phyloP scores from a whole-genome alignment of 2,329 filamentous ascomycete species.

The Chalaropsis thielavioides region DNA sequence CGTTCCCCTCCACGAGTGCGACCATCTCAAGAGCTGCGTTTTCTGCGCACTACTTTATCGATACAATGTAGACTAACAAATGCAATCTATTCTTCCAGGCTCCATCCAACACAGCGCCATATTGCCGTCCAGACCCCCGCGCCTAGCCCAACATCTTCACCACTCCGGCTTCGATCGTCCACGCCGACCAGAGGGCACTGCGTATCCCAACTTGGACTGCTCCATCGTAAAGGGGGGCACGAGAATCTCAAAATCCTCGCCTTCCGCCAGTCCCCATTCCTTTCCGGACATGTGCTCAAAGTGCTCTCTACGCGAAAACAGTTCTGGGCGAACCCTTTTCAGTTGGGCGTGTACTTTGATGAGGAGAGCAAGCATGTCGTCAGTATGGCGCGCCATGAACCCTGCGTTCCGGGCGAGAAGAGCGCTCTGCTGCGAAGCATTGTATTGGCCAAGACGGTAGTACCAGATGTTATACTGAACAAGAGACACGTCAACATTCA shows the following conservation, averaged over 20 bases:
- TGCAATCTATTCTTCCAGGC: too few relatives aligned
- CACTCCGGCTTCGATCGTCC: slow-evolving; percentile 17
- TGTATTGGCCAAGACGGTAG: slow-evolving; percentile 20
- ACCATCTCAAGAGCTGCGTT: too few relatives aligned
- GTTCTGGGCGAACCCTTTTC: slow-evolving; percentile 13
- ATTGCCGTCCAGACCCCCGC: not conserved
- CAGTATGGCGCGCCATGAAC: slow-evolving; percentile 19
- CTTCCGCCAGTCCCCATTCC: slow-evolving; percentile 14
- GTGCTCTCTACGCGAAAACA: slow-evolving; percentile 14
- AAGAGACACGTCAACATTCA: slow-evolving; percentile 21
- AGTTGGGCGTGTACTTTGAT: slow-evolving; percentile 12
- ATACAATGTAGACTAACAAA: too few relatives aligned
- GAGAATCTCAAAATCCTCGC: slow-evolving; percentile 14
- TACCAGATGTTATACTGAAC: slow-evolving; percentile 23
- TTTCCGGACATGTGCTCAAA: slow-evolving; percentile 17
- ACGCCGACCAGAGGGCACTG: slow-evolving; percentile 12
- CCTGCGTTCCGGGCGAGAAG: slow-evolving; percentile 18
- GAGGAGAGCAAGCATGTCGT: slow-evolving; percentile 20
- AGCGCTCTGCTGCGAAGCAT: slow-evolving; percentile 15
- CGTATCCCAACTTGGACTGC: slow-evolving; percentile 12
- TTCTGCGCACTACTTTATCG: too few relatives aligned
- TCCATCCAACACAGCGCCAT: too few relatives aligned
- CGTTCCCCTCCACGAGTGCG: too few relatives aligned
- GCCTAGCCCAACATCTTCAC: not conserved
- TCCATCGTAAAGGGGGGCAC: slow-evolving; percentile 15